phyloP scores from a whole-genome alignment of 73 alveolate genomes.

The Vitrella brassicaformis region DNA sequence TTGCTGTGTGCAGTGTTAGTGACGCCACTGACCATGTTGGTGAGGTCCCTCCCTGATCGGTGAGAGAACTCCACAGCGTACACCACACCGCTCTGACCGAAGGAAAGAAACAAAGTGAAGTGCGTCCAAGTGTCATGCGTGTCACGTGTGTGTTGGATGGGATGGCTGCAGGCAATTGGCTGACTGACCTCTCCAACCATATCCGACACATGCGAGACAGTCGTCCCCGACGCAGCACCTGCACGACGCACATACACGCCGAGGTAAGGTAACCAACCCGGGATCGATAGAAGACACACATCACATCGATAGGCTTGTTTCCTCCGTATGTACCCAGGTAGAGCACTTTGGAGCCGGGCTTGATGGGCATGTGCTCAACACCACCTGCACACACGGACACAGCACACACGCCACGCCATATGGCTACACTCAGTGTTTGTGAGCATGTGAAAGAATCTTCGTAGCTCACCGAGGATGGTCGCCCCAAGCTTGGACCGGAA shows the following conservation, averaged over 20 bases:
- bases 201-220: constrained; percentile 97
- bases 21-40: constrained; percentile 84
- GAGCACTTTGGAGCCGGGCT: constrained; percentile 87
- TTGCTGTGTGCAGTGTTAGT: too few species aligned
- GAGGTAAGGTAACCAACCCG: too few species aligned
- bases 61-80: constrained; percentile 97
- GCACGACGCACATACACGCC: too few species aligned
- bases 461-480: constrained; percentile 71
- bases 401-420: too few species aligned
- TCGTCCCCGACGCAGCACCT: constrained; percentile 98
- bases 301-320: too few species aligned
- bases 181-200: constrained; percentile 77
- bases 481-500: constrained; percentile 98
- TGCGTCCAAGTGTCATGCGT: too few species aligned
- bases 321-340: too few species aligned
- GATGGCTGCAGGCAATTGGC: too few species aligned
- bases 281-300: too few species aligned
- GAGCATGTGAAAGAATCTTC: too few species aligned
- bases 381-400: background rate
- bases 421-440: too few species aligned
- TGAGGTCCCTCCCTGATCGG: constrained; percentile 95
- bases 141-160: too few species aligned
- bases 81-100: constrained; percentile 55
- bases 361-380: constrained; percentile 75
- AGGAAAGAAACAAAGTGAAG: background rate